Conservation (phyloP, 108 stramenopile species). For the Nitzschia putrida region DNA sequence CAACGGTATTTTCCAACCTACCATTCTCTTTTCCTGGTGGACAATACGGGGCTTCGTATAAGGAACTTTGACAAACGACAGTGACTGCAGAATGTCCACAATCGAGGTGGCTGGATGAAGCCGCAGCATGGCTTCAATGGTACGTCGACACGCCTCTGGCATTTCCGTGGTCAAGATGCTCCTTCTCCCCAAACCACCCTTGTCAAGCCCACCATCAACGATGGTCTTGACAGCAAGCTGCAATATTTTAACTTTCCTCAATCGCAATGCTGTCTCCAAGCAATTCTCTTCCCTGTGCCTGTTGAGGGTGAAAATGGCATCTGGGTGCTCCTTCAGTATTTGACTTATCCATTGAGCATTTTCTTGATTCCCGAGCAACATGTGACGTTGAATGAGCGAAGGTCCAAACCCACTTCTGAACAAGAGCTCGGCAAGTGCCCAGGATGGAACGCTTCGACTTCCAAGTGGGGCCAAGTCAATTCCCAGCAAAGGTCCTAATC, state of each 20-base stretch:
- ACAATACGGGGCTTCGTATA: constrained; percentile 22
- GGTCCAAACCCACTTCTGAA: constrained; percentile 37
- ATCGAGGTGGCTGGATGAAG: constrained; percentile 24
- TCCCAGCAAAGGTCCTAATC: constrained; percentile 34
- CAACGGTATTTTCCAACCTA: not conserved
- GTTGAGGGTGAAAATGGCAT: constrained; percentile 34
- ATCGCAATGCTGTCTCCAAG: constrained; percentile 37
- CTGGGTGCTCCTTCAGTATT: constrained; percentile 26
- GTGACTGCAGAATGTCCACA: constrained; percentile 19
- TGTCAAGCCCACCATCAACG: constrained; percentile 31
- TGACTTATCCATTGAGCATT: constrained; percentile 21
- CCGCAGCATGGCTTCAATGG: constrained; percentile 26
- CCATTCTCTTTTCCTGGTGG: not conserved
- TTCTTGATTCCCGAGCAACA: constrained; percentile 32
- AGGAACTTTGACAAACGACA: constrained; percentile 43
- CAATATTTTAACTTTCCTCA: constrained; percentile 31
- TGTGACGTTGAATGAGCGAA: constrained; percentile 39
- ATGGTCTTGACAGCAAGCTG: constrained; percentile 29
- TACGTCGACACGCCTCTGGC: constrained; percentile 16
- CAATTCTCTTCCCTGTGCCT: constrained; percentile 16
- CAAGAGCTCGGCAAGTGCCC: constrained; percentile 29
- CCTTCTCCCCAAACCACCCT: constrained; percentile 4
- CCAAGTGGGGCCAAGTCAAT: constrained; percentile 35
- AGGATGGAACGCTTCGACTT: constrained; percentile 6
- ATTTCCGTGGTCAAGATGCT: constrained; percentile 31